These are phyloP conservation scores for Ustilaginoidea virens DNA, from an alignment of 2,329 filamentous ascomycete genomes.

Conservation along the genomic window DNA sequence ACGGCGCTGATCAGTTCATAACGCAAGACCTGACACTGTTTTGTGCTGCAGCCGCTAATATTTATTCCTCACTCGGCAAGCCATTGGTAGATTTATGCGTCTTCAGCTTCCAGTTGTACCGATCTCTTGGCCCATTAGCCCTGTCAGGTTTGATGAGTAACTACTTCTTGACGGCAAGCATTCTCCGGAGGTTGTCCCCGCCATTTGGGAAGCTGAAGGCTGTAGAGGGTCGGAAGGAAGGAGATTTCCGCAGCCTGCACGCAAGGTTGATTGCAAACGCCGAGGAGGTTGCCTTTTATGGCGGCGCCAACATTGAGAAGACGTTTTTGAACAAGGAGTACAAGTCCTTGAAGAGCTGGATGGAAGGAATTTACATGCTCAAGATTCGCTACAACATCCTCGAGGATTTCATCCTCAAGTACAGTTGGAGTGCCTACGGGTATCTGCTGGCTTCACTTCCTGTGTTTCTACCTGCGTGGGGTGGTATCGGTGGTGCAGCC, in stretches of 20 bases:
- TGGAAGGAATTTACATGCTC: conserved; percentile 95
- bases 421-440: conserved; percentile 95
- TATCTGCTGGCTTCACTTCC: conserved; percentile 88
- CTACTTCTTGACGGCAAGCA: conserved; percentile 85
- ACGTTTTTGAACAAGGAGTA: conserved; percentile 85
- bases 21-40: conserved; percentile 94
- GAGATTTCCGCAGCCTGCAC: conserved; percentile 85
- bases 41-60: conserved; percentile 76
- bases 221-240: conserved; percentile 86
- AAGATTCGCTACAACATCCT: conserved; percentile 98
- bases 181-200: conserved; percentile 75
- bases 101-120: conserved; percentile 95
- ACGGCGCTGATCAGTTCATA: conserved; percentile 91
- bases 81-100: conserved; percentile 93
- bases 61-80: conserved; percentile 96
- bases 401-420: conserved; percentile 95
- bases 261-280: conserved; percentile 89
- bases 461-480: conserved; percentile 89
- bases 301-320: conserved; percentile 88
- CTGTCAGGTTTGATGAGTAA: conserved; percentile 76
- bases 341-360: conserved; percentile 84
- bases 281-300: conserved; percentile 95
- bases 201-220: conserved; percentile 96
- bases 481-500: conserved; percentile 59
- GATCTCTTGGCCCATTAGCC: conserved; percentile 76